phyloP scores from a whole-genome alignment of 306 rosid genomes.

The Cucurbita moschata region DNA sequence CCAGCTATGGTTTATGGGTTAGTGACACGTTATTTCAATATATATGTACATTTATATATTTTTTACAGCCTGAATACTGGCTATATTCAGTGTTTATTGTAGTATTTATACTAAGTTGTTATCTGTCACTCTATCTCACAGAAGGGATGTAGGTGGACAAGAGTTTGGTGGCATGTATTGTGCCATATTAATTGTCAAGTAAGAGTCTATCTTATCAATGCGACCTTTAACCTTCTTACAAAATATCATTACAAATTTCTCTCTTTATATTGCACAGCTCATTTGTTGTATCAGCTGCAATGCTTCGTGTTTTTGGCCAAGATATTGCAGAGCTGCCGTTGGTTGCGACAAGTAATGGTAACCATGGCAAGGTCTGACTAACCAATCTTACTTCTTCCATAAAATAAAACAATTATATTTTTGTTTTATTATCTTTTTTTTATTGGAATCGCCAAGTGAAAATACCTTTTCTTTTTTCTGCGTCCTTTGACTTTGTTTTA shows the following conservation, averaged over 20 bases:
- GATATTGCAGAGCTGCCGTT: conserved; percentile 88
- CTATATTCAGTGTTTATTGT: neutral
- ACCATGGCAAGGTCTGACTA: conserved; percentile 72
- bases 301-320: conserved; percentile 66
- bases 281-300: conserved; percentile 78
- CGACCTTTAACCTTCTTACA: neutral
- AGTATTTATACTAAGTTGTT: neutral
- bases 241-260: conserved; percentile 13
- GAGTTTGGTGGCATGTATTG: conserved; percentile 89
- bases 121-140: conserved; percentile 19
- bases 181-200: conserved; percentile 84
- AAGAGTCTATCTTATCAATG: conserved; percentile 19
- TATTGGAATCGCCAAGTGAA: neutral
- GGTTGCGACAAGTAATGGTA: conserved; percentile 68
- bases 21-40: conserved; percentile 5
- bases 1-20: conserved; percentile 98
- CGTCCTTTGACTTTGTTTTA: neutral
- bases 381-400: neutral
- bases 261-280: conserved; percentile 55
- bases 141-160: conserved; percentile 73
- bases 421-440: no score
- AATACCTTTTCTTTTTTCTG: neutral
- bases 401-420: neutral
- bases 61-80: conserved; percentile 6
- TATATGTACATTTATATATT: neutral